Percentiles rank a stretch among this genome's conserved stretches.
These are phyloP conservation scores for Quambalaria eucalypti DNA, from an alignment of 1,284 basidiomycete species.

Conservation along the genomic window DNA sequence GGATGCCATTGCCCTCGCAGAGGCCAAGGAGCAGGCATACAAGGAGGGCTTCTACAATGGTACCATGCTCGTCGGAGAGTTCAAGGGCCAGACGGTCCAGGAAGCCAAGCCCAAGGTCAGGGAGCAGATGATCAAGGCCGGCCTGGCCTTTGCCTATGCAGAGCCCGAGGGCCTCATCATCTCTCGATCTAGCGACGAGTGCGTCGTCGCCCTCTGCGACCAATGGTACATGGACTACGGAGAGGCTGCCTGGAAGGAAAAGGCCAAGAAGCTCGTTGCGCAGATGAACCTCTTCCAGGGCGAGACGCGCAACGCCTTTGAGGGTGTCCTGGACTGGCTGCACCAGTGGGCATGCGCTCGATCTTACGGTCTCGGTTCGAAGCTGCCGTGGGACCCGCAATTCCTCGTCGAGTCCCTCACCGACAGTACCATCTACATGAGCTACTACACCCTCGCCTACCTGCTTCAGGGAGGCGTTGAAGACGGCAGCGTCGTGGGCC, in stretches of 20 bases:
- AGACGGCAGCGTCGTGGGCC: conserved; percentile 71
- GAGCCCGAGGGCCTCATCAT: conserved; percentile 91
- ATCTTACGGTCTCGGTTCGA: conserved; percentile 90
- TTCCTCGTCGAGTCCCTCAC: conserved; percentile 94
- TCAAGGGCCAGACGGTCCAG: conserved; percentile 75
- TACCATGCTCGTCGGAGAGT: conserved; percentile 79
- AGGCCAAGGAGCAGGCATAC: conserved; percentile 96
- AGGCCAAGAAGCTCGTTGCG: conserved; percentile 72
- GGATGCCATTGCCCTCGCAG: conserved; percentile 69
- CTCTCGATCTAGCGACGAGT: conserved; percentile 84
- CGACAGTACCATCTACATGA: conserved; percentile 98
- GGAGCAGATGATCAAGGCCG: conserved; percentile 68
- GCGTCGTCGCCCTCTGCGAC: conserved; percentile 94
- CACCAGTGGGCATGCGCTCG: conserved; percentile 98
- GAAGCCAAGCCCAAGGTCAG: conserved; percentile 85
- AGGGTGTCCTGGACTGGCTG: conserved; percentile 85
- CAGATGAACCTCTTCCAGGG: conserved; percentile 80
- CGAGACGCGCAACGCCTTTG: conserved; percentile 86
- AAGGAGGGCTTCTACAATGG: conserved; percentile 97
- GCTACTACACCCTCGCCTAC: conserved; percentile 83
- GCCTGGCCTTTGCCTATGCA: conserved; percentile 78
- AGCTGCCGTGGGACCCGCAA: conserved; percentile 90
- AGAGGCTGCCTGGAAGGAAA: conserved; percentile 74
- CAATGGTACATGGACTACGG: conserved; percentile 99
- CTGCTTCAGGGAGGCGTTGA: conserved; percentile 54